These are phyloP conservation scores for Aquilaria yunnanensis DNA, from an alignment of 345 rosid species.

Conservation along the genomic window DNA sequence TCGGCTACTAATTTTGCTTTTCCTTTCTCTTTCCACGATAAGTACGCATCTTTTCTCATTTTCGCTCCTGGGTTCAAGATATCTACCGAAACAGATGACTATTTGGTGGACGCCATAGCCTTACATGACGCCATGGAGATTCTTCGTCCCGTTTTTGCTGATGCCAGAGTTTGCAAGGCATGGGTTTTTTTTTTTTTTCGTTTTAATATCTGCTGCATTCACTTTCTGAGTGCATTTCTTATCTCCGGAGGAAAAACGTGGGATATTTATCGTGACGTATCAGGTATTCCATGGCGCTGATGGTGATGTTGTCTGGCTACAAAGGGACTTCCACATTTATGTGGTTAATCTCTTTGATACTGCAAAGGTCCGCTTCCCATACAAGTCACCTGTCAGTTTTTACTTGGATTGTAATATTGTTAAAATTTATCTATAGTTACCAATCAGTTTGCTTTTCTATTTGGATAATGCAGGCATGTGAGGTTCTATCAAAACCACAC, in stretches of 20 bases:
- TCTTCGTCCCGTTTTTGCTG: constrained; percentile 66
- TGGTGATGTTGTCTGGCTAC: constrained; percentile 91
- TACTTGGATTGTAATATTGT: background rate
- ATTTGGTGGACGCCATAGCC: constrained; percentile 70
- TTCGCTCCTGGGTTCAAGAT: constrained; percentile 32
- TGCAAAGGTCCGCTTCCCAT: constrained; percentile 54
- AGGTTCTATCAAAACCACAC: constrained; percentile 80
- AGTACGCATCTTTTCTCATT: background rate
- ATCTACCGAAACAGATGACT: constrained; percentile 58
- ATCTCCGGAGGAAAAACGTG: background rate
- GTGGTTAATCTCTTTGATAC: constrained; percentile 93
- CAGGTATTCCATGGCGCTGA: constrained; percentile 98
- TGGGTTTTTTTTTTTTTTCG: background rate
- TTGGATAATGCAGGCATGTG: constrained; percentile 57
- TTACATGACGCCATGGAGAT: constrained; percentile 71
- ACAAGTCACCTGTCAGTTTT: background rate
- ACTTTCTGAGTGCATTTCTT: too few species aligned
- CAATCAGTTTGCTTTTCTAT: background rate
- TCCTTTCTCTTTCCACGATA: background rate
- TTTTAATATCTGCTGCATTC: too few species aligned
- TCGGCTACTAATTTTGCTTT: constrained; percentile 1
- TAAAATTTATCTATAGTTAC: background rate
- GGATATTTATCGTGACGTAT: constrained; percentile 2
- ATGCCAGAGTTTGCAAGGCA: constrained; percentile 84
- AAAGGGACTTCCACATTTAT: constrained; percentile 90